A percentile compares a stretch with the other conserved stretches of the same genome.
Conservation (phyloP, 2,329 filamentous ascomycete species). For the Penicillium sp. region DNA sequence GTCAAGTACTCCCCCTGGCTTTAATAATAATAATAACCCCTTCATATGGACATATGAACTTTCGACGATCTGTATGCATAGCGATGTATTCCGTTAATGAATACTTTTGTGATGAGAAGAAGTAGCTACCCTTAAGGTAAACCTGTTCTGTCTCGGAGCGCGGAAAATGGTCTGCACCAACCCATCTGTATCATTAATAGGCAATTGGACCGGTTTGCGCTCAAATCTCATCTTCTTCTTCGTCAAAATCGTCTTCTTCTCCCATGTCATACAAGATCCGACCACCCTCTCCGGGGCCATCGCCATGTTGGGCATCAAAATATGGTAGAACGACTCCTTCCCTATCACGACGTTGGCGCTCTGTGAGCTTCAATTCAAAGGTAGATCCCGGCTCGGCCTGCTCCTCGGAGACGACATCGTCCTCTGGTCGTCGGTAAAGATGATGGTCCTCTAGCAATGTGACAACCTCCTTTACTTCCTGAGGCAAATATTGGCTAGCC, state of each 20-base stretch:
- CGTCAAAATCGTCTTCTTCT: slow-evolving; percentile 92
- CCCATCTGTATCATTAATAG: slow-evolving; percentile 1
- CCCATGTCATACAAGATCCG: slow-evolving; percentile 97
- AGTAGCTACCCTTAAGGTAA: not conserved
- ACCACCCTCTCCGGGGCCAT: slow-evolving; percentile 73
- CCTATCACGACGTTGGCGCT: slow-evolving; percentile 80
- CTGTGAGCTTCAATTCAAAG: slow-evolving; percentile 81
- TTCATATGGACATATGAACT: slow-evolving; percentile 36
- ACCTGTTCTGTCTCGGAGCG: not conserved
- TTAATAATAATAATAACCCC: slow-evolving; percentile 16
- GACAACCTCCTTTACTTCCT: slow-evolving; percentile 48
- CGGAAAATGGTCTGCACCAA: not conserved
- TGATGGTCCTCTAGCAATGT: slow-evolving; percentile 73
- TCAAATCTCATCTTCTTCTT: slow-evolving; percentile 88
- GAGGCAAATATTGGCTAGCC: slow-evolving; percentile 43
- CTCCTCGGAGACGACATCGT: slow-evolving; percentile 36
- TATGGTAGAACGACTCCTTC: slow-evolving; percentile 92
- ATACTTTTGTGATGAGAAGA: not conserved
- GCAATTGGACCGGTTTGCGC: not conserved
- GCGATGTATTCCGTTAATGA: slow-evolving; percentile 8
- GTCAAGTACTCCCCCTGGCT: slow-evolving; percentile 2
- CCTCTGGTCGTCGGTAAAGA: slow-evolving; percentile 54
- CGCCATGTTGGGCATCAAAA: slow-evolving; percentile 83
- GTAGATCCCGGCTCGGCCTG: slow-evolving; percentile 66
- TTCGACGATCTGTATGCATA: slow-evolving; percentile 24